Evolutionary conservation across 78 protist species (phyloP).

Genomic region (Dictyostelium citrinum): DNA sequence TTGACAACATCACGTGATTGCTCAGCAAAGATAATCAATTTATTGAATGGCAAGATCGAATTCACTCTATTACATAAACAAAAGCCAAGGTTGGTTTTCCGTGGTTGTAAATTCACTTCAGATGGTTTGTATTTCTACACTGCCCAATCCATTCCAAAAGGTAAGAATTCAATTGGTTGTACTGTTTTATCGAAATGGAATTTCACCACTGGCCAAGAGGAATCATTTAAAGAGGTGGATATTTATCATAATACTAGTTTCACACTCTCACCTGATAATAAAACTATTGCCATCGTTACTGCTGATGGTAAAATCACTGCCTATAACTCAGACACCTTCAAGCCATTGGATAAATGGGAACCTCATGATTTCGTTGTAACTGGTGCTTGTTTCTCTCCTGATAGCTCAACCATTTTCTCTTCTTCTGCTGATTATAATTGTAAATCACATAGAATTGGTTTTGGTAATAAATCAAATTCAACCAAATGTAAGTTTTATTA

Average conservation of each 20-base stretch:
- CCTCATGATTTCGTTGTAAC: constrained; percentile 60
- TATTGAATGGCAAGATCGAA: constrained; percentile 31
- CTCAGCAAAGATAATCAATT: constrained; percentile 25
- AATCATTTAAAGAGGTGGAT: not conserved
- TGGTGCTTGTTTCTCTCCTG: constrained; percentile 41
- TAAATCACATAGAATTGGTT: constrained; percentile 46
- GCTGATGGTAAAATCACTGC: constrained; percentile 26
- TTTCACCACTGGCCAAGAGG: constrained; percentile 7
- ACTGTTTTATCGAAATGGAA: not conserved
- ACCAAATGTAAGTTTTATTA: not conserved
- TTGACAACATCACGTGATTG: constrained; percentile 39
- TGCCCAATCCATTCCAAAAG: not conserved
- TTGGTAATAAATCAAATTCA: not conserved
- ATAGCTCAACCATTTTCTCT: constrained; percentile 11
- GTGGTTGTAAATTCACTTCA: constrained; percentile 41
- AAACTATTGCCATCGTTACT: constrained; percentile 8
- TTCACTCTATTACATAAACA: not conserved
- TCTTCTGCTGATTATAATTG: constrained; percentile 44
- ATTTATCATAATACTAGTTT: constrained; percentile 19
- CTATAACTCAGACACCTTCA: not conserved
- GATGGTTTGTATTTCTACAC: constrained; percentile 2
- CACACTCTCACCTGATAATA: not conserved
- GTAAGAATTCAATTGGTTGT: not conserved
- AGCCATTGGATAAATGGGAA: constrained; percentile 44
- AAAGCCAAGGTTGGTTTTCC: not conserved